phyloP scores from a whole-genome alignment of 257 asterid species.

The Nyctanthes arbortristis region DNA sequence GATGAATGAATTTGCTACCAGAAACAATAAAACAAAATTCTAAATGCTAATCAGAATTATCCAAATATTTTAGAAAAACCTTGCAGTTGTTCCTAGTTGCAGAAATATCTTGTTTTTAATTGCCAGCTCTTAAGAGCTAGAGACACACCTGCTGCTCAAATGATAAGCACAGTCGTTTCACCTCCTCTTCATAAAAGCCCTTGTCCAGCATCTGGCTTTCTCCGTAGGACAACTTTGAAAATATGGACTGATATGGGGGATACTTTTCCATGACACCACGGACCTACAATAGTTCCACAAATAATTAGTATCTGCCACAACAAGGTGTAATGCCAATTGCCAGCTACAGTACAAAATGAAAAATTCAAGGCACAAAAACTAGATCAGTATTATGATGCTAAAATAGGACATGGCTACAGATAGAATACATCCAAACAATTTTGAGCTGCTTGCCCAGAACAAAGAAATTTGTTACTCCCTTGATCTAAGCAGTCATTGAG shows the following conservation, averaged over 20 bases:
- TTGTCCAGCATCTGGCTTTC: conserved; percentile 97
- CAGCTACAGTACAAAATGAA: not conserved
- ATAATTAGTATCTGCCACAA: not conserved
- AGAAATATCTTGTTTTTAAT: not conserved
- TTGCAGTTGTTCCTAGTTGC: not conserved
- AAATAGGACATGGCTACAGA: not conserved
- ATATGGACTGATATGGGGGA: conserved; percentile 84
- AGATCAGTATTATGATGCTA: not conserved
- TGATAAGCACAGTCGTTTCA: conserved; percentile 88
- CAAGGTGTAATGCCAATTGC: not conserved
- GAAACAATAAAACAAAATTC: not conserved
- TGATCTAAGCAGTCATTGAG: not conserved
- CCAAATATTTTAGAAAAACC: not conserved
- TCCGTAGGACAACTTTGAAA: conserved; percentile 78
- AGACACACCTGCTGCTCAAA: conserved; percentile 91
- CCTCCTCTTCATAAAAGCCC: conserved; percentile 96
- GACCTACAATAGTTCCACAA: conserved; percentile 49
- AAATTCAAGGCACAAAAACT: not conserved
- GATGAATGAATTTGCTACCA: not conserved
- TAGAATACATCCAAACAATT: not conserved
- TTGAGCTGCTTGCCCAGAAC: not conserved
- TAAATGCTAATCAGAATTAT: not conserved
- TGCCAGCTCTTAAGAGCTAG: not conserved
- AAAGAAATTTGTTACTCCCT: not conserved
- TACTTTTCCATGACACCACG: conserved; percentile 89